Evolutionary conservation across 75 land plant species (phyloP).

Genomic region (Adiantum capillusveneris): DNA sequence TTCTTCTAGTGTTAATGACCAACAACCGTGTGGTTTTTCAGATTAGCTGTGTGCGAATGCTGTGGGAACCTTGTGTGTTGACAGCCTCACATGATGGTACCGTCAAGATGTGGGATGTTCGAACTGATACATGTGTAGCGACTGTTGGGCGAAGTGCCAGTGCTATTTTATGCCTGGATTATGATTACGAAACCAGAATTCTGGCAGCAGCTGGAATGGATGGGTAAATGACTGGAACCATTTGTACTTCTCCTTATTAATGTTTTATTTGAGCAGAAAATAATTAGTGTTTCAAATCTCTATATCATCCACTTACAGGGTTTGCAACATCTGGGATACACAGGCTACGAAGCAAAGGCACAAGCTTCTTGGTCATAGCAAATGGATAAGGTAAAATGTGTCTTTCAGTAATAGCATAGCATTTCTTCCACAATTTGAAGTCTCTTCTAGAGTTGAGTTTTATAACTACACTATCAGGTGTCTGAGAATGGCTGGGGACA

Average conservation of each 20-base stretch:
- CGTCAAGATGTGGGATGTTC: conserved; percentile 98
- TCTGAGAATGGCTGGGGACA: conserved; percentile 86
- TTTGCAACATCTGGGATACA: conserved; percentile 85
- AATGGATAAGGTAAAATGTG: conserved; percentile 74
- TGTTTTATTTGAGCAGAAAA: no score
- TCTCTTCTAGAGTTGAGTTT: no score
- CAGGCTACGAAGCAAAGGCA: conserved; percentile 87
- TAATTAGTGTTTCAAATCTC: no score
- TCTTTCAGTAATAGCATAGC: no score
- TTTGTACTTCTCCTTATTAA: no score
- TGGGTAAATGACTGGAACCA: conserved; percentile 62
- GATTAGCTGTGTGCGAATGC: conserved; percentile 87
- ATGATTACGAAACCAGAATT: conserved; percentile 79
- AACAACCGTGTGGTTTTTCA: no score
- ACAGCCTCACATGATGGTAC: conserved; percentile 96
- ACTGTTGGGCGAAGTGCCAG: conserved; percentile 81
- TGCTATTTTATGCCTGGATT: conserved; percentile 89
- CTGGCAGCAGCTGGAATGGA: conserved; percentile 95
- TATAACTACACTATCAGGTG: no score
- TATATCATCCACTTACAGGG: no score
- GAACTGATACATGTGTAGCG: conserved; percentile 93
- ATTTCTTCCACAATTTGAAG: neutral
- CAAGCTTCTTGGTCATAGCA: conserved; percentile 74
- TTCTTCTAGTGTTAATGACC: no score
- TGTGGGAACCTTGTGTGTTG: conserved; percentile 85